These are phyloP conservation scores for Mortierella sp. DNA, from an alignment of 371 early-diverging fungal genomes.

Conservation along the genomic window DNA sequence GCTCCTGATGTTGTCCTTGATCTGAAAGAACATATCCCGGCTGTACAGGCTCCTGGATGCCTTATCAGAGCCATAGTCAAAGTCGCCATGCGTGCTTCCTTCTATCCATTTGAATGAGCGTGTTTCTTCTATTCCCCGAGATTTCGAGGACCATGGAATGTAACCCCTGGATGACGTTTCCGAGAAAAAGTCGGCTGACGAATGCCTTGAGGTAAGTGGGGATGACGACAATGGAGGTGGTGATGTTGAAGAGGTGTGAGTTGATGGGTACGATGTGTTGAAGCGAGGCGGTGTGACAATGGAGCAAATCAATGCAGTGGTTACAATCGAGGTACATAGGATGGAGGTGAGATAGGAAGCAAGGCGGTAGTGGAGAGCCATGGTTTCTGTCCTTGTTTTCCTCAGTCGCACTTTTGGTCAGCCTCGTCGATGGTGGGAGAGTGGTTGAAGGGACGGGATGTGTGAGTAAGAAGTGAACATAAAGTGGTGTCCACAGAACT, in stretches of 20 bases:
- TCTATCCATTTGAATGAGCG: background rate
- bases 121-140: background rate
- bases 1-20: conserved; percentile 2
- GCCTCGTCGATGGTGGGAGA: too few species aligned
- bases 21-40: background rate
- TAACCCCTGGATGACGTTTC: too few species aligned
- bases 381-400: background rate
- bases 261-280: too few species aligned
- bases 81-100: background rate
- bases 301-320: conserved; percentile 29
- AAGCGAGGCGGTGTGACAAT: conserved; percentile 18
- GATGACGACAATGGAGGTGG: too few species aligned
- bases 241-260: conserved; percentile 1
- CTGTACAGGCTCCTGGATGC: background rate
- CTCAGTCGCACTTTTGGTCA: background rate
- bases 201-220: background rate
- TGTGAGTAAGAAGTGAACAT: too few species aligned
- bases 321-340: conserved; percentile 28
- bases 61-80: conserved; percentile 11
- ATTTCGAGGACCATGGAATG: background rate
- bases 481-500: too few species aligned
- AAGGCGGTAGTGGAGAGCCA: conserved; percentile 15
- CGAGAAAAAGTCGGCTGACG: background rate
- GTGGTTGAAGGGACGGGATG: too few species aligned
- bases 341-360: conserved; percentile 26